phyloP scores from a whole-genome alignment of 768 basidiomycete species.

The Lactifluus echinatus region DNA sequence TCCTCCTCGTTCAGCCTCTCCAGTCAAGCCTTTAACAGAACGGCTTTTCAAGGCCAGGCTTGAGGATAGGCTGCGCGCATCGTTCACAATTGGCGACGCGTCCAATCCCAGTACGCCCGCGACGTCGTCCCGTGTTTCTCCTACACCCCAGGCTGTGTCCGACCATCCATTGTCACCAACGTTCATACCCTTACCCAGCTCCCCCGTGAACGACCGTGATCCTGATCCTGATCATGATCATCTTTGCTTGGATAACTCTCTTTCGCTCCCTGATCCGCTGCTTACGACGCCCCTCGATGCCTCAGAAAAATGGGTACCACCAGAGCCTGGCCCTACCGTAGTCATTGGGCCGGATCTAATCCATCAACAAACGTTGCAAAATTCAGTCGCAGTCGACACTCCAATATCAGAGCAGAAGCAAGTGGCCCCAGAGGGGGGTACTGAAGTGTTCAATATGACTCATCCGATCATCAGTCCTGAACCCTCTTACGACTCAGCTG shows the following conservation, averaged over 20 bases:
- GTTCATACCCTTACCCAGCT: conserved; percentile 12
- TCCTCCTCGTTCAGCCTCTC: conserved; percentile 15
- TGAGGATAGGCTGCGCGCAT: conserved; percentile 71
- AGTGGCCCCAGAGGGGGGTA: not conserved
- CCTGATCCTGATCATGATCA: not conserved
- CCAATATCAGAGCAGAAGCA: not conserved
- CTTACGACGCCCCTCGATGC: not conserved
- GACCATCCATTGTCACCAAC: conserved; percentile 26
- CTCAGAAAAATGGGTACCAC: not conserved
- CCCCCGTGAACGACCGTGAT: conserved; percentile 6
- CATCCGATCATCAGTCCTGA: not conserved
- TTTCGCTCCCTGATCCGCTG: not conserved
- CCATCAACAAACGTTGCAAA: not conserved
- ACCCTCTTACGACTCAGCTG: not conserved
- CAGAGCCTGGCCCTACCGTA: not conserved
- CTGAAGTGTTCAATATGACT: not conserved
- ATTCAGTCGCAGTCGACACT: not conserved
- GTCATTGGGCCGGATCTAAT: not conserved
- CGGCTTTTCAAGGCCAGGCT: conserved; percentile 45
- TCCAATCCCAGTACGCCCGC: conserved; percentile 37
- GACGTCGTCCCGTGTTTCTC: conserved; percentile 35
- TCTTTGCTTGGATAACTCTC: not conserved
- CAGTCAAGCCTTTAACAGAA: conserved; percentile 24
- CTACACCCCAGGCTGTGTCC: conserved; percentile 28
- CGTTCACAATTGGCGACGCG: conserved; percentile 49